phyloP scores from a whole-genome alignment of 805 yeast species.

The Saccharomycopsis microspora region DNA sequence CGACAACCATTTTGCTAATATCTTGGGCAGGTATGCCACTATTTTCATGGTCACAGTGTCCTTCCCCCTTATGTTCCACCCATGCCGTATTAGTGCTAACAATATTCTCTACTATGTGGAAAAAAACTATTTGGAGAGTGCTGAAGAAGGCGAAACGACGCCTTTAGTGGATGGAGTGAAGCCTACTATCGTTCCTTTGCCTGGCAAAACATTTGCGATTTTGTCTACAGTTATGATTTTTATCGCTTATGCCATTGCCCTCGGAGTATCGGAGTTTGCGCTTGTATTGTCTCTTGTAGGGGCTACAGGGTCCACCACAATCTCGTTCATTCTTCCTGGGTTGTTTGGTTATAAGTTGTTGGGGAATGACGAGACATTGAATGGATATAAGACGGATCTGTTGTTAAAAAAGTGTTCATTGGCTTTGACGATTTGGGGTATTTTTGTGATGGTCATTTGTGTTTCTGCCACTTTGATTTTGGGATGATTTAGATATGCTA shows the following conservation, averaged over 20 bases:
- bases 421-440: conserved; percentile 55
- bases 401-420: conserved; percentile 38
- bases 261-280: conserved; percentile 52
- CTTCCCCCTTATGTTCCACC: conserved; percentile 73
- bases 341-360: conserved; percentile 66
- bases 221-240: conserved; percentile 38
- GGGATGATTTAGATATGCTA: too few relatives aligned
- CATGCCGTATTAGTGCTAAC: conserved; percentile 63
- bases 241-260: conserved; percentile 43
- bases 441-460: conserved; percentile 60
- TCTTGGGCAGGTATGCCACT: conserved; percentile 47
- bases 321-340: conserved; percentile 86
- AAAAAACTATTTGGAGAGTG: neutral
- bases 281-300: conserved; percentile 77
- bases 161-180: conserved; percentile 12
- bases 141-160: conserved; percentile 3
- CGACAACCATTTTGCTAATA: conserved; percentile 33
- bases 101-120: conserved; percentile 46
- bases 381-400: conserved; percentile 19
- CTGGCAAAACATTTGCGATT: conserved; percentile 33
- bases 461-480: conserved; percentile 25
- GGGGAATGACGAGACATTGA: conserved; percentile 15
- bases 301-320: conserved; percentile 86
- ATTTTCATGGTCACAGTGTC: conserved; percentile 67
- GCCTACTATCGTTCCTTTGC: conserved; percentile 31